These are phyloP conservation scores for Amylostereum areolatum DNA, from an alignment of 1,284 basidiomycete genomes.

Conservation along the genomic window DNA sequence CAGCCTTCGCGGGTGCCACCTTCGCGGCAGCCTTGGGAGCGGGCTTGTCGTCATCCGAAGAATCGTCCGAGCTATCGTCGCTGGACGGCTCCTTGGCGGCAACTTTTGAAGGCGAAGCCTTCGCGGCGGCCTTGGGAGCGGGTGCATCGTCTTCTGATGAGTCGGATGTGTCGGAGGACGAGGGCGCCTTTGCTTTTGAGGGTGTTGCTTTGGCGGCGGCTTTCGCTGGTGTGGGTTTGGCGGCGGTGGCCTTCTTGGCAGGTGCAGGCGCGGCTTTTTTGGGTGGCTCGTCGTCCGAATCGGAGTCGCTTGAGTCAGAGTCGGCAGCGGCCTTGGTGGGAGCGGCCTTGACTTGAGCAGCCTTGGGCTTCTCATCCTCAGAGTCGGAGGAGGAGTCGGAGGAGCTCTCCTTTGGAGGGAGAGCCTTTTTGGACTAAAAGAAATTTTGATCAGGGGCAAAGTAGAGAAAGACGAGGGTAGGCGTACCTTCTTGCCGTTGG, in stretches of 20 bases:
- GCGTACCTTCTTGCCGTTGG: constrained; percentile 10
- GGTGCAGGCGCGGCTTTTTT: constrained; percentile 21
- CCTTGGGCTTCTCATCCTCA: constrained; percentile 32
- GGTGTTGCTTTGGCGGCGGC: too few species aligned
- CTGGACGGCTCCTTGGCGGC: constrained; percentile 6
- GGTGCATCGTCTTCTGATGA: too few species aligned
- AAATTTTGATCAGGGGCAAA: neutral
- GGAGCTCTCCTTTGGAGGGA: too few species aligned
- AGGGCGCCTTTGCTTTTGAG: too few species aligned
- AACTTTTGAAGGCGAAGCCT: constrained; percentile 6
- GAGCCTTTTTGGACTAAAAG: constrained; percentile 16
- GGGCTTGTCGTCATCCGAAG: constrained; percentile 12
- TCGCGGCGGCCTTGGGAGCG: too few species aligned
- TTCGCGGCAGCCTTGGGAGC: constrained; percentile 13
- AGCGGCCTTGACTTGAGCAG: constrained; percentile 27
- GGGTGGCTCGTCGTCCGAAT: constrained; percentile 20
- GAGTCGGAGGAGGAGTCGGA: constrained; percentile 21
- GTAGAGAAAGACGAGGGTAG: neutral
- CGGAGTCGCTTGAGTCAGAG: constrained; percentile 10
- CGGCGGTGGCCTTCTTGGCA: constrained; percentile 31
- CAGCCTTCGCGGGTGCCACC: neutral
- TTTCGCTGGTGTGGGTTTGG: too few species aligned
- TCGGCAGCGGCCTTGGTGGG: constrained; percentile 18
- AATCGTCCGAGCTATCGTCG: constrained; percentile 11
- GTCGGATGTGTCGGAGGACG: too few species aligned